Percentiles rank a stretch among this genome's conserved stretches.
Conservation (phyloP, 371 early-diverging fungal species). For the Capillidium heterosporum region DNA sequence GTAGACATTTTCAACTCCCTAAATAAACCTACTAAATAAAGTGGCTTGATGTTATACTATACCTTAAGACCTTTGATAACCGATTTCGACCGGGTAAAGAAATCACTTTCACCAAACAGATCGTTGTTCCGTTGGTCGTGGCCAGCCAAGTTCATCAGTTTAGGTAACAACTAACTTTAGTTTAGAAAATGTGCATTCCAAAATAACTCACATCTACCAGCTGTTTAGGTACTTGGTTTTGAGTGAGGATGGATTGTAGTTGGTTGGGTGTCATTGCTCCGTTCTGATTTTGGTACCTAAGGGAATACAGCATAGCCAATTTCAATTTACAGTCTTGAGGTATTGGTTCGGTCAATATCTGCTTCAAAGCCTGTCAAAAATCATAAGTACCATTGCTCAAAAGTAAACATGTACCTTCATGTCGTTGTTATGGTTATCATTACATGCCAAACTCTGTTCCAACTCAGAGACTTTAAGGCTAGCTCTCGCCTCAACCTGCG, state of each 20-base stretch:
- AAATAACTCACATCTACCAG: no score
- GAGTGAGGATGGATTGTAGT: no score
- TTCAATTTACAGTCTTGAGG: constrained; percentile 58
- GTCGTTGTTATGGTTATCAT: constrained; percentile 63
- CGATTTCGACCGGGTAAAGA: constrained; percentile 59
- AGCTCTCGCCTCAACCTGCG: constrained; percentile 47
- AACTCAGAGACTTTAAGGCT: constrained; percentile 76
- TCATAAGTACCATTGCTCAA: background rate
- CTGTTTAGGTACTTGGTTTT: no score
- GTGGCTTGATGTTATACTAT: background rate
- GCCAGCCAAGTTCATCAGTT: constrained; percentile 61
- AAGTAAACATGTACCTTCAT: constrained; percentile 29
- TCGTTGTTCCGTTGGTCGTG: constrained; percentile 72
- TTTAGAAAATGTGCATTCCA: no score
- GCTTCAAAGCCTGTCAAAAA: constrained; percentile 29
- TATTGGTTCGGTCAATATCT: constrained; percentile 42
- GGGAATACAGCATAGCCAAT: constrained; percentile 63
- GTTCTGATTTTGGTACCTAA: constrained; percentile 84
- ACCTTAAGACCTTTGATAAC: constrained; percentile 71
- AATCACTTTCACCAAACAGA: constrained; percentile 62
- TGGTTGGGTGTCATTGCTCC: no score
- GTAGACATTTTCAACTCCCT: constrained; percentile 94
- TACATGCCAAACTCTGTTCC: constrained; percentile 84
- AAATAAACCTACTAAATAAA: background rate
- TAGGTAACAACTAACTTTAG: constrained; percentile 32